Percentiles rank a stretch among this genome's conserved stretches.
Evolutionary conservation across 345 rosid species (phyloP).

Genomic region (Nephelium lappaceum): DNA sequence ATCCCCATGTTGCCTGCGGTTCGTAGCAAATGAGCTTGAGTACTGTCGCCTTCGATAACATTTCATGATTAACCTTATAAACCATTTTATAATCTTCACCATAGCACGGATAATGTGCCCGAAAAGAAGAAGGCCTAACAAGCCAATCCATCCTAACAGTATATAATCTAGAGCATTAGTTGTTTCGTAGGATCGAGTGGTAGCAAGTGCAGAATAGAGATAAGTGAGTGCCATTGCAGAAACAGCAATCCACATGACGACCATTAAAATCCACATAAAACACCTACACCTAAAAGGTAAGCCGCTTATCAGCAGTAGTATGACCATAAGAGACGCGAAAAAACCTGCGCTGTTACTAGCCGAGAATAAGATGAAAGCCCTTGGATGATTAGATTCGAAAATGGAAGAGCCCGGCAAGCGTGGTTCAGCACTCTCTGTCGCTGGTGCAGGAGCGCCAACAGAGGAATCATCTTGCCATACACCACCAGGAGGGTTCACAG

Average conservation of each 20-base stretch:
- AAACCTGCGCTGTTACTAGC: constrained; percentile 6
- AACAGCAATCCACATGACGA: constrained; percentile 11
- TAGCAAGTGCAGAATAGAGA: not conserved
- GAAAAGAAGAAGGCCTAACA: not conserved
- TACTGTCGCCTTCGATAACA: not conserved
- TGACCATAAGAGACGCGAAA: constrained; percentile 16
- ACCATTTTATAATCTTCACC: not conserved
- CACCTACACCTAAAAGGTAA: not conserved
- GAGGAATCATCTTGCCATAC: not conserved
- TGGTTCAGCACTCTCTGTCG: too few species aligned
- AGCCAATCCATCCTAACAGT: not conserved
- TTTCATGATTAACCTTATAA: not conserved
- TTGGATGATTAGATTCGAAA: not conserved
- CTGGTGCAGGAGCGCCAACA: not conserved
- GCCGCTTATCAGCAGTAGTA: constrained; percentile 21
- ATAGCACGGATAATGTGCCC: not conserved
- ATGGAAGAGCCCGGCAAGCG: not conserved
- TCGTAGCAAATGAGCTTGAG: not conserved
- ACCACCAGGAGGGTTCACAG: constrained; percentile 21
- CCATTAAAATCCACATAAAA: not conserved
- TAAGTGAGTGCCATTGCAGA: not conserved
- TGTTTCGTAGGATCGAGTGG: not conserved
- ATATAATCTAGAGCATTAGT: not conserved
- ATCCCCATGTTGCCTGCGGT: not conserved
- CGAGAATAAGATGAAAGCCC: not conserved